A percentile compares a stretch with the other conserved stretches of the same genome.
phyloP scores from a whole-genome alignment of 2,329 filamentous ascomycete species.

The Albophoma yamanashiensis region DNA sequence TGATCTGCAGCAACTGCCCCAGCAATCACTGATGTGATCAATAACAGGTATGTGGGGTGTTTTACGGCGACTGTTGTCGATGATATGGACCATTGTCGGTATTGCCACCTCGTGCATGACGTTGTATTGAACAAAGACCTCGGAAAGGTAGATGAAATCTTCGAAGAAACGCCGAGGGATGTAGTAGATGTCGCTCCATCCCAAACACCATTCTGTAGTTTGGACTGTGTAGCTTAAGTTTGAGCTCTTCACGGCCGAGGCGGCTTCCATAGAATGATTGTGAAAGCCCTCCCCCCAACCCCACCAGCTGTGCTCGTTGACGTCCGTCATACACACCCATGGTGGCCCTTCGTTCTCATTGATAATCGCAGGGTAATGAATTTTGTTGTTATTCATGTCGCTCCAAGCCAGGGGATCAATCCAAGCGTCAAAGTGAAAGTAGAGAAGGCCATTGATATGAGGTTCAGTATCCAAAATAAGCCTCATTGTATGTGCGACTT shows the following conservation, averaged over 20 bases:
- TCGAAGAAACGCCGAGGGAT: not conserved
- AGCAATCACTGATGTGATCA: not conserved
- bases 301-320: not conserved
- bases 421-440: not conserved
- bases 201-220: not conserved
- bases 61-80: not conserved
- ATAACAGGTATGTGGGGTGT: not conserved
- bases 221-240: not conserved
- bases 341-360: not conserved
- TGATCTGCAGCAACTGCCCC: not conserved
- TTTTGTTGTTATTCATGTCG: not conserved
- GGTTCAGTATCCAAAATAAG: not conserved
- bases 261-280: not conserved
- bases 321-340: not conserved
- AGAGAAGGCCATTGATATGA: not conserved
- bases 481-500: not conserved
- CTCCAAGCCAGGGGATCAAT: not conserved
- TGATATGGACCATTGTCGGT: not conserved
- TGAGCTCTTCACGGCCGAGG: not conserved
- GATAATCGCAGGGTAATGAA: not conserved
- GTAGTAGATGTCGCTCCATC: not conserved
- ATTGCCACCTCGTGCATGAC: not conserved
- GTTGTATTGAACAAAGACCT: not conserved
- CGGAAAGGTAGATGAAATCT: not conserved
- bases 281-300: not conserved